Evolutionary conservation across 805 yeast genomes (phyloP).

Genomic region (Hagleromyces aurorensis): DNA sequence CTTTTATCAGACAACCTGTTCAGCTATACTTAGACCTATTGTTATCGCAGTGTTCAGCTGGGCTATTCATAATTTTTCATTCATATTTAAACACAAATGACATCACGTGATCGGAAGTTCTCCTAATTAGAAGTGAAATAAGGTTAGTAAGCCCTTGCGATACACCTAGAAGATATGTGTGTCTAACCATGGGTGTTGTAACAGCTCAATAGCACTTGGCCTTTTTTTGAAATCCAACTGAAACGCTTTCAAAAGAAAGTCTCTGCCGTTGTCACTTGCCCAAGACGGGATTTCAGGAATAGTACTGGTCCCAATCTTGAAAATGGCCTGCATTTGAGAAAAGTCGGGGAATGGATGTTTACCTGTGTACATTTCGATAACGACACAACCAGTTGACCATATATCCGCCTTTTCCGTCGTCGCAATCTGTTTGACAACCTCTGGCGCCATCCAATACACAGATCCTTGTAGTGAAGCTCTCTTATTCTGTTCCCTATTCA

Average conservation of each 20-base stretch:
- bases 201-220: slow-evolving; percentile 63
- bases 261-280: slow-evolving; percentile 60
- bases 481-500: slow-evolving; percentile 35
- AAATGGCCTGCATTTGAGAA: slow-evolving; percentile 94
- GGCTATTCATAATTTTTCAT: too few relatives aligned
- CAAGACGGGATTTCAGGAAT: slow-evolving; percentile 73
- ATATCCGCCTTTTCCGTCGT: slow-evolving; percentile 91
- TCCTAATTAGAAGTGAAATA: too few relatives aligned
- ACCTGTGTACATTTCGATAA: slow-evolving; percentile 94
- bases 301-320: slow-evolving; percentile 80
- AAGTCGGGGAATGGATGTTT: slow-evolving; percentile 93
- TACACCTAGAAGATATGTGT: slow-evolving; percentile 13
- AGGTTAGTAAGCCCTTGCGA: too few relatives aligned
- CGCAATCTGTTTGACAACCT: slow-evolving; percentile 88
- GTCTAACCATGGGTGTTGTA: slow-evolving; percentile 41
- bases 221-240: slow-evolving; percentile 67
- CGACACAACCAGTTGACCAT: slow-evolving; percentile 94
- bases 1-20: too few relatives aligned
- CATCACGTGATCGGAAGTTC: too few relatives aligned
- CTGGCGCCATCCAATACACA: slow-evolving; percentile 99
- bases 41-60: too few relatives aligned
- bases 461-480: slow-evolving; percentile 91
- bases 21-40: too few relatives aligned
- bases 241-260: slow-evolving; percentile 60
- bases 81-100: too few relatives aligned